These are phyloP conservation scores for Salix caprea DNA, from an alignment of 345 rosid genomes.

Conservation along the genomic window DNA sequence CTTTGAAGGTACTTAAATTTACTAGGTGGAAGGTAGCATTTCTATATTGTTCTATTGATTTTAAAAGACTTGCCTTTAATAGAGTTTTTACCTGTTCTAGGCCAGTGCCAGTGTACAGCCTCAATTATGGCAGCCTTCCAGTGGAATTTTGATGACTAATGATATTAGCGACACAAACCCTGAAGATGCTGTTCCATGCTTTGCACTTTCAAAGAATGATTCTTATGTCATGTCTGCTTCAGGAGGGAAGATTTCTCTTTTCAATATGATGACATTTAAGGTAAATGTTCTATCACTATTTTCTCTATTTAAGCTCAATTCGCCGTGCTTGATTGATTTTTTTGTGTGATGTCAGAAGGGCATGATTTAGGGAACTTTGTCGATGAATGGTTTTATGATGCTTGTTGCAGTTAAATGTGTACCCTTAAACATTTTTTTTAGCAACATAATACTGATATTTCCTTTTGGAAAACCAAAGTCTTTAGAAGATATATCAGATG, in stretches of 20 bases:
- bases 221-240: constrained; percentile 76
- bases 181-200: constrained; percentile 79
- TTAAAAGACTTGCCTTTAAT: constrained; percentile 7
- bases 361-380: background rate
- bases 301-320: background rate
- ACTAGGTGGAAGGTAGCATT: background rate
- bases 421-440: background rate
- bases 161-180: constrained; percentile 53
- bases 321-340: background rate
- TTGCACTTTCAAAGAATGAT: constrained; percentile 71
- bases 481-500: background rate
- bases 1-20: background rate
- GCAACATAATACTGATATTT: background rate
- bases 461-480: background rate
- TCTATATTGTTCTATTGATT: background rate
- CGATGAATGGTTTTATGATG: background rate
- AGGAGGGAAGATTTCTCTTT: constrained; percentile 65
- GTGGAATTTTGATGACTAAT: constrained; percentile 72
- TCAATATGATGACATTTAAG: constrained; percentile 74
- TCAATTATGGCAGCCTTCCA: constrained; percentile 67
- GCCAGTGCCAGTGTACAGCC: constrained; percentile 61
- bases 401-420: background rate
- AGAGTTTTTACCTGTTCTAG: constrained; percentile 30
- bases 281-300: constrained; percentile 30
- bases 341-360: background rate